Evolutionary conservation across 495 filamentous ascomycete genomes (phyloP).

Genomic region (Tuber magnatum): DNA sequence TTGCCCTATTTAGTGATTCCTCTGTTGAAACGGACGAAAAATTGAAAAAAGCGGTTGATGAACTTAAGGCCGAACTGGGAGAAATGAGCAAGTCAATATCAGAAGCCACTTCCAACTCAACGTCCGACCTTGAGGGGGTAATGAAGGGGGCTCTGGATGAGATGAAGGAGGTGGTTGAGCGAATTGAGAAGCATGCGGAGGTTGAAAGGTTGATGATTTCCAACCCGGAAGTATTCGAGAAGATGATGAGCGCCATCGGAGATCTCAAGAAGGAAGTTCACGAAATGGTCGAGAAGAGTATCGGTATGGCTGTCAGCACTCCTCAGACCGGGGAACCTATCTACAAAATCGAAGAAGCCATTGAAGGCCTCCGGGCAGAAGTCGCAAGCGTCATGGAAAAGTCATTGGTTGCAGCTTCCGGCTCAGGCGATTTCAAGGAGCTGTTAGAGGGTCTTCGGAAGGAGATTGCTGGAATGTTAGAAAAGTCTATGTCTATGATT

Average conservation of each 20-base stretch:
- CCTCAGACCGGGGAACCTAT: constrained; percentile 60
- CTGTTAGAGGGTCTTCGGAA: constrained; percentile 28
- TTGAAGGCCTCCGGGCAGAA: constrained; percentile 64
- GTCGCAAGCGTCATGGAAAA: constrained; percentile 45
- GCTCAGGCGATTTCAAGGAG: constrained; percentile 19
- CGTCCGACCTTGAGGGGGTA: constrained; percentile 57
- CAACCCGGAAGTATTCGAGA: constrained; percentile 71
- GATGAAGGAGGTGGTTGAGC: constrained; percentile 55
- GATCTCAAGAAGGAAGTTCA: constrained; percentile 57
- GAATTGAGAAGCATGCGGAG: constrained; percentile 49
- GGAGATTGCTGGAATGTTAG: constrained; percentile 31
- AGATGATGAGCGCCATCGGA: constrained; percentile 64
- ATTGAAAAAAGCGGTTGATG: constrained; percentile 28
- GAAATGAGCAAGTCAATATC: constrained; percentile 35
- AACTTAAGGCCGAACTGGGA: constrained; percentile 28
- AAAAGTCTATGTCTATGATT: constrained; percentile 26
- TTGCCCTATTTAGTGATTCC: constrained; percentile 43
- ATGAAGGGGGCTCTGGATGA: constrained; percentile 62
- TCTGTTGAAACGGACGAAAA: constrained; percentile 27
- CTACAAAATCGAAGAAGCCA: constrained; percentile 52
- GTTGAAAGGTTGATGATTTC: constrained; percentile 65
- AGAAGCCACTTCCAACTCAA: constrained; percentile 25
- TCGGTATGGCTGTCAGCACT: constrained; percentile 63
- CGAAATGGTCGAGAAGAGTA: constrained; percentile 47
- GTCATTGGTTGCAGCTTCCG: constrained; percentile 21